Evolutionary conservation across 805 yeast genomes (phyloP).

Genomic region (Nakazawaea anatomiae): DNA sequence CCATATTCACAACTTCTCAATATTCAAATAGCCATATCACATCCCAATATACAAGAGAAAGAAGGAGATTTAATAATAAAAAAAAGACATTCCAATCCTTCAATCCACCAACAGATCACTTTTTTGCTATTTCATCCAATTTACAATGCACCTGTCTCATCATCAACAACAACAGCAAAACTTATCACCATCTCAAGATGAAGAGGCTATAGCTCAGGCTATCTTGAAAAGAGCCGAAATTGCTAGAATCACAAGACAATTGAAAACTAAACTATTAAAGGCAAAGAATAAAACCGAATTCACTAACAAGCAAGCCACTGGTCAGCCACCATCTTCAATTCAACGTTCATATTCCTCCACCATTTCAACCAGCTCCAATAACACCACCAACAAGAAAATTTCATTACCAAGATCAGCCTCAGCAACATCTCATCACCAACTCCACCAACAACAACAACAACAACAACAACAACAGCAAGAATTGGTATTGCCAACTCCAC

Average conservation of each 20-base stretch:
- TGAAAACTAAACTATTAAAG: constrained; percentile 33
- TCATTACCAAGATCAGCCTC: neutral
- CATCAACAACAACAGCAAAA: neutral
- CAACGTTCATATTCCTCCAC: too few species aligned
- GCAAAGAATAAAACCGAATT: constrained; percentile 28
- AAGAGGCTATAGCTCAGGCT: constrained; percentile 36
- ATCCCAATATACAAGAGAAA: too few species aligned
- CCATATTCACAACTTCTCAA: too few species aligned
- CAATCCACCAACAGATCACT: neutral
- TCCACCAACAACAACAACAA: neutral
- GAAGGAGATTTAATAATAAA: too few species aligned
- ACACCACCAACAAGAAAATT: neutral
- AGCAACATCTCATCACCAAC: neutral
- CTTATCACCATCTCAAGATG: constrained; percentile 13
- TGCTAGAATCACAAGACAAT: constrained; percentile 38
- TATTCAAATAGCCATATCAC: too few species aligned
- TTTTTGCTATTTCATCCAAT: neutral
- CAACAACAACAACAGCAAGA: neutral
- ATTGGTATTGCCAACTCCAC: constrained; percentile 7
- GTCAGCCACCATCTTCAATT: neutral
- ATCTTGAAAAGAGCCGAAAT: constrained; percentile 40
- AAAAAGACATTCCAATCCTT: too few species aligned
- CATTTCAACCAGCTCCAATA: neutral
- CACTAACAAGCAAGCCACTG: neutral
- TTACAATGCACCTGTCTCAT: neutral